phyloP scores from a whole-genome alignment of 169 alveolate species.

The Toxoplasma gondii region DNA sequence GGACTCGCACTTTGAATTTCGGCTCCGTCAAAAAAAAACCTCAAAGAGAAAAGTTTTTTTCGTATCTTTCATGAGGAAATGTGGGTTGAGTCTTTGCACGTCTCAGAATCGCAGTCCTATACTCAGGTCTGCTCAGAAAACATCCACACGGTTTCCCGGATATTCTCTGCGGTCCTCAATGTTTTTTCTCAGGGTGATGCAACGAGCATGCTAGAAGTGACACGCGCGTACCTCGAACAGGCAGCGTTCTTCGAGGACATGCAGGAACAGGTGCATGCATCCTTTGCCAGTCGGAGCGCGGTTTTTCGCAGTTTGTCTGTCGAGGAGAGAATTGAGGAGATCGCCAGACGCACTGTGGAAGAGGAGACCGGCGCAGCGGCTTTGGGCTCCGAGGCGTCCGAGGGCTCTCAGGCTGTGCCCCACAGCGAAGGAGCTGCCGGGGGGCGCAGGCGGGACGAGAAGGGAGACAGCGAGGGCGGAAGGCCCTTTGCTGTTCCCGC shows the following conservation, averaged over 20 bases:
- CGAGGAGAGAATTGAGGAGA: background rate
- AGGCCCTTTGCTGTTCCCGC: background rate
- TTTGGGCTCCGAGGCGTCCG: background rate
- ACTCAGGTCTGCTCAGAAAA: no score
- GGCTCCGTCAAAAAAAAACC: no score
- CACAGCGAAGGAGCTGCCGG: background rate
- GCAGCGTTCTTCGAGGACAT: background rate
- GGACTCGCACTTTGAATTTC: no score
- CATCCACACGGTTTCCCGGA: no score
- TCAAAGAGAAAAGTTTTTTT: no score
- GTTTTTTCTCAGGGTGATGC: slow-evolving; percentile 29
- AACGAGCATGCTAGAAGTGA: slow-evolving; percentile 20
- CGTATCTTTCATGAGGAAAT: no score
- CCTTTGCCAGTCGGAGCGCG: background rate
- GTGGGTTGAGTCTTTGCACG: no score
- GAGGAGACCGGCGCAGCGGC: background rate
- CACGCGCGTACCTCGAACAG: background rate
- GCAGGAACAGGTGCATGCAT: background rate
- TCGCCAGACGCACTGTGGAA: background rate
- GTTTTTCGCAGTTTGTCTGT: background rate
- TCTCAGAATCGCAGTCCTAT: no score
- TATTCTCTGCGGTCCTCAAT: no score
- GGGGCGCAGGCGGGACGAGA: background rate
- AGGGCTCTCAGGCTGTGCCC: background rate
- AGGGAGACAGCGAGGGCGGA: background rate